Evolutionary conservation across 345 rosid species (phyloP), one percentile per base, ranked within the genome.

Genomic region (Carallia brachiata): DNA sequence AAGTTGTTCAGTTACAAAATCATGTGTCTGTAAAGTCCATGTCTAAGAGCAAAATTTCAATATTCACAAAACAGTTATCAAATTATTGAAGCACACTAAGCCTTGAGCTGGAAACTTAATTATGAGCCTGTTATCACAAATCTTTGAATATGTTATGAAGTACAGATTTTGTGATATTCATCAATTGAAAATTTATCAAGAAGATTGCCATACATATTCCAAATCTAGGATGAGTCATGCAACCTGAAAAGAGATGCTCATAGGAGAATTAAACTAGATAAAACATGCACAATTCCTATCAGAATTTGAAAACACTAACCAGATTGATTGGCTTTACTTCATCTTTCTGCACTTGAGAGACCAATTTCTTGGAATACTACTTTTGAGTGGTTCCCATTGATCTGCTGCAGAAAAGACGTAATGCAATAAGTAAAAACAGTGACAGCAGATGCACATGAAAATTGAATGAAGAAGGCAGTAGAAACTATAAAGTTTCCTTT

Each of bases 341-440:
- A 61, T 87, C 79, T 7, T 72, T 66, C 65, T 64, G 81, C 75
- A 84, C 78, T 72, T 85, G 84, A 55, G 88, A 83, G 73, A 62
- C 83, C 79, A 19, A 85, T 77, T 80, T 90, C 96, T 52, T 70
- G 63, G 60, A 87, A 93, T 74, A 89, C 81, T 27, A 70, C 78
- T 61, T 90, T 89, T 36, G 88, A 62, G 36, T 79, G 86, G 78
- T 83, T 93, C 72, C 93, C 97, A 82, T 90, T 87, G 66, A 89
- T 80, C 97, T 93, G 93, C 65, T 23, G 61, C 37, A 70, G 32
- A 40, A 17, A 55, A 50, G 63, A 59, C 50, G 73, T 40, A 70
- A 58, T 28, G 60, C 54, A 59, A 50, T 52, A 67, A 55, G 52
- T 23, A 73, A 40, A 77, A 47, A 47, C 18, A 32, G 56, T 47